phyloP scores from a whole-genome alignment of 352 stramenopile species.

The Globisporangium spinosum region DNA sequence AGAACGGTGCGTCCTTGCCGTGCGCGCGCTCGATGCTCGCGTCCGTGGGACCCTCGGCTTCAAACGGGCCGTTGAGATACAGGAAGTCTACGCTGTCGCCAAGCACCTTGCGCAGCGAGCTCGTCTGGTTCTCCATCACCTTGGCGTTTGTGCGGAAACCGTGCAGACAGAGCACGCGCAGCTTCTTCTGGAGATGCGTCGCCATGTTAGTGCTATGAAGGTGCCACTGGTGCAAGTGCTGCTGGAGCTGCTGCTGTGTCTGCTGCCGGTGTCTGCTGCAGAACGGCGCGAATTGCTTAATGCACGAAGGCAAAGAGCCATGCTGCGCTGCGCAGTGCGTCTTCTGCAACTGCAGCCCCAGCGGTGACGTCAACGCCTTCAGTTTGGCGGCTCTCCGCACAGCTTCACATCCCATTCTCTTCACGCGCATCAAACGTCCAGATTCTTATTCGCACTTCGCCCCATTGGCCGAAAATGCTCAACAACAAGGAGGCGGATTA shows the following conservation, averaged over 20 bases:
- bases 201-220: conserved; percentile 1
- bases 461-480: conserved; percentile 3
- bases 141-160: conserved; percentile 67
- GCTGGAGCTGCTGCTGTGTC: background rate
- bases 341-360: background rate
- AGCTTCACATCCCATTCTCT: too few relatives aligned
- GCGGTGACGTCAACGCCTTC: background rate
- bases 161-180: conserved; percentile 73
- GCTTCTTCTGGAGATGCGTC: conserved; percentile 19
- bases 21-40: conserved; percentile 52
- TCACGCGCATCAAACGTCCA: too few relatives aligned
- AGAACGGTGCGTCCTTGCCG: conserved; percentile 57
- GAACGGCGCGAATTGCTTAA: background rate
- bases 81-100: conserved; percentile 62
- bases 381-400: background rate
- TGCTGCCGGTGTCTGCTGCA: background rate
- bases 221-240: background rate
- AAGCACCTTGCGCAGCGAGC: conserved; percentile 51
- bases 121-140: conserved; percentile 70
- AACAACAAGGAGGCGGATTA: background rate
- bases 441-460: background rate
- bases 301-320: background rate
- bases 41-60: conserved; percentile 55
- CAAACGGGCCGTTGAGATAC: conserved; percentile 58
- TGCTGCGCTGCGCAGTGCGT: background rate